Base-by-base conservation (phyloP, 2,329 filamentous ascomycete genomes). In the Monosporascus sp. region DNA sequence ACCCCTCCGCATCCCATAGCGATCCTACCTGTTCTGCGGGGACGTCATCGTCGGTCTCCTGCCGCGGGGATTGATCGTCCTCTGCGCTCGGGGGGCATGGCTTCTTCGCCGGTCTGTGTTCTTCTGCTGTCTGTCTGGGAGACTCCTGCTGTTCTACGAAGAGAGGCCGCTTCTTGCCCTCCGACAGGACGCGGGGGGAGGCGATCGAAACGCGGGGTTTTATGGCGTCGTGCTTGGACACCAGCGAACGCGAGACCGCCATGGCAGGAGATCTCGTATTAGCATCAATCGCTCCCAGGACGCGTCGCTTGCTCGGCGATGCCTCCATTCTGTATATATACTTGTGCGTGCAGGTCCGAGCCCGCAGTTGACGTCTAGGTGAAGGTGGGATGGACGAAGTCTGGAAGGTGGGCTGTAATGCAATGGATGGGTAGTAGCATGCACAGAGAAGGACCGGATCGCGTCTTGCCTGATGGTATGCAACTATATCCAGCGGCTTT, bases 281-380 rank as follows among this genome's bases (percentile, higher is more conserved):
- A 41, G 50, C 56, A 50, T 68, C 64, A 17, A 69, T 47, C 7
- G 62, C 52, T 46, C 52, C 66, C 31, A 69, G 55, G 38, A 57
- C 66, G 59, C 65, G 65, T 60, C 66, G 58, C 51, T 67, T 67
- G 54, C 38, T 60, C 5, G 66, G 64, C n/a, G 62, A 63, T 26
- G 58, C 45, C 34, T 65, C 61, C 66, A 68, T 67, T 40, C 20
- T 16, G 19, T 20, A 19, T 26, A 31, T 27, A 24, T 27, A 19
- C 16, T 8, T 24, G 9, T 41, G 19, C 40, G 22, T n/a, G 46
- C 34, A n/a, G 38, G 26, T 27, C 19, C 11, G n/a, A 19, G 22
- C 26, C 31, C 4, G 11, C 31, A 34, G 31, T 34, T 14, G 31
- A 11, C 31, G 31, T 34, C 31, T 14, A 14, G 31, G 31, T 34